These are phyloP conservation scores for Galeopsis tetrahit DNA, from an alignment of 257 asterid genomes.

Conservation along the genomic window DNA sequence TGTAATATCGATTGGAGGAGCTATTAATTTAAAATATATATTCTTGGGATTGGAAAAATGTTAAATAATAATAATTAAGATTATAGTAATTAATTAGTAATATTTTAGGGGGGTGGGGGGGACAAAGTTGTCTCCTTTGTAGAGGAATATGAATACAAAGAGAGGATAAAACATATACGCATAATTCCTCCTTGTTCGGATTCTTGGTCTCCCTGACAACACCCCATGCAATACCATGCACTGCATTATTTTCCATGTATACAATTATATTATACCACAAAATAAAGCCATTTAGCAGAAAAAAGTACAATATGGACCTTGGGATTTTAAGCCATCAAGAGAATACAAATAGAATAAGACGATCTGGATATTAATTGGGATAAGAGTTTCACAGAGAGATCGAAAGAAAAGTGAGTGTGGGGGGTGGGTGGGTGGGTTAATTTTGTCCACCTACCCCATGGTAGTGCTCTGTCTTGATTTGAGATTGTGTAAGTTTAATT, in stretches of 20 bases:
- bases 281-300: not conserved
- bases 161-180: conserved; percentile 46
- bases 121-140: conserved; percentile 63
- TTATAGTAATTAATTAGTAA: conserved; percentile 1
- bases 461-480: no score
- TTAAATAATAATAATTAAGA: conserved; percentile 10
- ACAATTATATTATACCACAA: not conserved
- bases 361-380: conserved; percentile 25
- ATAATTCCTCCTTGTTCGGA: conserved; percentile 47
- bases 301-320: conserved; percentile 35
- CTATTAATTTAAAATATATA: conserved; percentile 1
- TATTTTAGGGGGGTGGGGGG: conserved; percentile 36
- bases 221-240: conserved; percentile 37
- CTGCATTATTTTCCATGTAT: conserved; percentile 30
- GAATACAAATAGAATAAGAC: conserved; percentile 28
- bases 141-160: conserved; percentile 56
- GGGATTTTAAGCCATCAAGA: conserved; percentile 44
- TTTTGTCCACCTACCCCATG: no score
- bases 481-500: no score
- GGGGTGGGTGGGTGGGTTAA: not conserved
- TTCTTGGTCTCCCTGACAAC: conserved; percentile 45
- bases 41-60: conserved; percentile 46
- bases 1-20: not conserved
- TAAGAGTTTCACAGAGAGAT: conserved; percentile 23
- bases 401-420: not conserved